Conservation (phyloP, 2,329 filamentous ascomycete genomes). For the Ophiosphaerella herpotricha region DNA sequence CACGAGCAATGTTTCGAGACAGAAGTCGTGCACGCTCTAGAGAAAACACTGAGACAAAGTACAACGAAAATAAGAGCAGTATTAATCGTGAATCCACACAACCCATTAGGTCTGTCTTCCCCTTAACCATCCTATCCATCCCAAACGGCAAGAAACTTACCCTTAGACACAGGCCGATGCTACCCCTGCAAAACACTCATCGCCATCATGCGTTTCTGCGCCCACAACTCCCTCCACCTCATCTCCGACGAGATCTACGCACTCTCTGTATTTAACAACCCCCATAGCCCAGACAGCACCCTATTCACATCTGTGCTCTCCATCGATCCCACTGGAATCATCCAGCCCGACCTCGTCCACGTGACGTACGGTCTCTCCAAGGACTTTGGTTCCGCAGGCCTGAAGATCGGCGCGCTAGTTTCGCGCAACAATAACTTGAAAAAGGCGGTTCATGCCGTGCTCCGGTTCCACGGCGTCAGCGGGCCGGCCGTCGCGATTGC, state of each 20-base stretch:
- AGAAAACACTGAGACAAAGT: slow-evolving; percentile 43
- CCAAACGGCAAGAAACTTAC: neutral
- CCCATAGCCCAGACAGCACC: slow-evolving; percentile 12
- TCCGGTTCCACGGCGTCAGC: slow-evolving; percentile 38
- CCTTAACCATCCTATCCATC: neutral
- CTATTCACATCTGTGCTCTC: slow-evolving; percentile 29
- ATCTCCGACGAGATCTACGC: slow-evolving; percentile 66
- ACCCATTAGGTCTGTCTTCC: slow-evolving; percentile 50
- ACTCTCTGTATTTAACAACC: slow-evolving; percentile 52
- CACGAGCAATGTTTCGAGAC: slow-evolving; percentile 17
- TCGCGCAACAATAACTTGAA: slow-evolving; percentile 20
- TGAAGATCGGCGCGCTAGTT: slow-evolving; percentile 24
- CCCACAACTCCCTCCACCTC: slow-evolving; percentile 57
- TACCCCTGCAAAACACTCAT: slow-evolving; percentile 48
- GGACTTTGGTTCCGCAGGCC: slow-evolving; percentile 61
- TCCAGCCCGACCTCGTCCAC: slow-evolving; percentile 58
- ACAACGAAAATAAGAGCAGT: slow-evolving; percentile 46
- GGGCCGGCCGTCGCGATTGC: slow-evolving; percentile 22
- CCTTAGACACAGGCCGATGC: slow-evolving; percentile 25
- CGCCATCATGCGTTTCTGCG: slow-evolving; percentile 55
- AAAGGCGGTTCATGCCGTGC: slow-evolving; percentile 32
- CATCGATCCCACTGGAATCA: slow-evolving; percentile 41
- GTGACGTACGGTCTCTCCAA: slow-evolving; percentile 53
- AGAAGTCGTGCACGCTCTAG: slow-evolving; percentile 40
- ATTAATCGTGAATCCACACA: slow-evolving; percentile 58